Conservation (phyloP, 768 basidiomycete species). For the Suillus ampliporus region DNA sequence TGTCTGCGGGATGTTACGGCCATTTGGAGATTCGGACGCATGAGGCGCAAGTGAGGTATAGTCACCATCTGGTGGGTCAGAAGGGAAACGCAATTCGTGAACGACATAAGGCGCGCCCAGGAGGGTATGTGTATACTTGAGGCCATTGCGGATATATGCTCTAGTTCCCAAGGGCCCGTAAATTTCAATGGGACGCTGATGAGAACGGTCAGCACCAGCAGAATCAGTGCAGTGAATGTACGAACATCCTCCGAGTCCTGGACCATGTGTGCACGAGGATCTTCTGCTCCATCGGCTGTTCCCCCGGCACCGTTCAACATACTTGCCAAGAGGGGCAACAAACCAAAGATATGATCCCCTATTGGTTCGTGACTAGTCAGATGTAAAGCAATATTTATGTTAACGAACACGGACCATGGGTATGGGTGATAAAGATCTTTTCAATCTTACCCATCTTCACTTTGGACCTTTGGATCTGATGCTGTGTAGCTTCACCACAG, state of each 20-base stretch:
- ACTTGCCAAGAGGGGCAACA: slow-evolving; percentile 70
- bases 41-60: slow-evolving; percentile 52
- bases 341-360: slow-evolving; percentile 87
- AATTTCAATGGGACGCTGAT: slow-evolving; percentile 70
- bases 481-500: slow-evolving; percentile 85
- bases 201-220: slow-evolving; percentile 14
- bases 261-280: slow-evolving; percentile 54
- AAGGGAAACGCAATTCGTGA: slow-evolving; percentile 76
- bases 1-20: slow-evolving; percentile 65
- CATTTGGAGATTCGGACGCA: slow-evolving; percentile 58
- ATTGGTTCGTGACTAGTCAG: slow-evolving; percentile 9
- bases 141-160: slow-evolving; percentile 73
- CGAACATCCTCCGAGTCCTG: slow-evolving; percentile 23
- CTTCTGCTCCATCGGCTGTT: slow-evolving; percentile 58
- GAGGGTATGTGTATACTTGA: slow-evolving; percentile 71
- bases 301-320: slow-evolving; percentile 80
- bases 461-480: slow-evolving; percentile 70
- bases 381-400: not conserved
- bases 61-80: slow-evolving; percentile 62
- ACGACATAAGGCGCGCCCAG: slow-evolving; percentile 75
- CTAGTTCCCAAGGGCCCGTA: slow-evolving; percentile 88
- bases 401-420: slow-evolving; percentile 62
- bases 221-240: slow-evolving; percentile 2
- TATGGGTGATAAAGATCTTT: slow-evolving; percentile 90
- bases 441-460: slow-evolving; percentile 82